Conservation (phyloP, 2,329 filamentous ascomycete species). For the Lasiodiplodia hormozganensis region DNA sequence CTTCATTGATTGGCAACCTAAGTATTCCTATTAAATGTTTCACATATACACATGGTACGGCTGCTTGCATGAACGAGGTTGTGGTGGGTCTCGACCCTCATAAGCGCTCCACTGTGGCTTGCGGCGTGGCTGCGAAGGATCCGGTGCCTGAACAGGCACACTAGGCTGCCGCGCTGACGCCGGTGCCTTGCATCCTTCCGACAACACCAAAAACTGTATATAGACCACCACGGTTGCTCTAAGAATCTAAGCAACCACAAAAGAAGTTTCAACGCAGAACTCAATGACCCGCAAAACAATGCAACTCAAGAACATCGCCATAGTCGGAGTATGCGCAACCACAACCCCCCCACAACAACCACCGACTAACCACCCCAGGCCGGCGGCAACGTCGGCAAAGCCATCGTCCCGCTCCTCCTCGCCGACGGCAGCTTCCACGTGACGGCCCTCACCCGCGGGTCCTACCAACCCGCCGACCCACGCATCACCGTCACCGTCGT, state of each 20-base stretch:
- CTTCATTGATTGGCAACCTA: too few relatives aligned
- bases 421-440: conserved; percentile 37
- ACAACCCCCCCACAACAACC: not conserved
- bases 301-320: conserved; percentile 44
- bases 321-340: conserved; percentile 41
- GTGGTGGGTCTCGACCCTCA: not conserved
- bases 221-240: not conserved
- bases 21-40: too few relatives aligned
- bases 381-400: conserved; percentile 42
- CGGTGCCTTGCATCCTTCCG: not conserved
- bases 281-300: conserved; percentile 31
- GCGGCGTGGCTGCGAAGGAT: not conserved
- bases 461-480: conserved; percentile 34
- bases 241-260: not conserved
- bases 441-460: conserved; percentile 40
- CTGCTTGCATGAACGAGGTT: not conserved
- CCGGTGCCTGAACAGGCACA: conserved; percentile 12
- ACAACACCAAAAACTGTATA: not conserved
- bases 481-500: conserved; percentile 34
- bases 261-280: not conserved
- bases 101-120: not conserved
- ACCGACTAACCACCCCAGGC: conserved; percentile 34
- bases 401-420: conserved; percentile 40
- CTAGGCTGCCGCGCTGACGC: conserved; percentile 15
- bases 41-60: not conserved